phyloP scores from a whole-genome alignment of 306 rosid species.

The Gynostemma pentaphyllum region DNA sequence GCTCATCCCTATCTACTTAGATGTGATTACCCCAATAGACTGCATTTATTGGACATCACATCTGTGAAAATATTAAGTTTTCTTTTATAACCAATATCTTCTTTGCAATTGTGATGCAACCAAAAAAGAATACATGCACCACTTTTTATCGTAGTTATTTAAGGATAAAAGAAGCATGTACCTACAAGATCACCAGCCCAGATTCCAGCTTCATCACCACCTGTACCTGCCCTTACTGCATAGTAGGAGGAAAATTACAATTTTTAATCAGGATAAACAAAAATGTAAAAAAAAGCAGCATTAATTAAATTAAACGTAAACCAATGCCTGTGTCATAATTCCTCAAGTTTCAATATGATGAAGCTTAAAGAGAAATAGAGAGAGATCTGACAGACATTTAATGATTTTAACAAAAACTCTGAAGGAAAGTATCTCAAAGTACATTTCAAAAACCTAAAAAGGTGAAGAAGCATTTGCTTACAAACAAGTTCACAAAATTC shows the following conservation, averaged over 20 bases:
- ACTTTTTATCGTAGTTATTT: constrained; percentile 17
- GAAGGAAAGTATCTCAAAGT: too few relatives aligned
- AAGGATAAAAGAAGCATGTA: constrained; percentile 63
- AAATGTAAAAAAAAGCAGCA: constrained; percentile 1
- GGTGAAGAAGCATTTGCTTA: too few relatives aligned
- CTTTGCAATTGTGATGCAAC: background rate
- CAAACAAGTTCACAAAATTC: background rate
- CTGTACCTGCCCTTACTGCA: constrained; percentile 98
- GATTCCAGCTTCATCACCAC: constrained; percentile 98
- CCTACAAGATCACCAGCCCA: constrained; percentile 99
- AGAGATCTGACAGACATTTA: too few relatives aligned
- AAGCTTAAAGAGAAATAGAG: background rate
- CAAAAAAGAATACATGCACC: constrained; percentile 7
- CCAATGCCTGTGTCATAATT: too few relatives aligned
- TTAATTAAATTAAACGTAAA: too few relatives aligned
- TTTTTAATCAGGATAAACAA: constrained; percentile 8
- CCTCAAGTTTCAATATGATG: too few relatives aligned
- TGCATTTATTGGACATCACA: background rate
- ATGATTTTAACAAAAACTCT: too few relatives aligned
- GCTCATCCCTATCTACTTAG: background rate
- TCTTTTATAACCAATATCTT: background rate
- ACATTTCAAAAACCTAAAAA: too few relatives aligned
- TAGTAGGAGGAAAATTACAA: constrained; percentile 8
- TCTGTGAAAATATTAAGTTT: background rate
- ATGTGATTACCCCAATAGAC: background rate